Evolutionary conservation across 768 basidiomycete species (phyloP), one percentile per base, ranked within the genome.

Genomic region (Mycena capillaripes): DNA sequence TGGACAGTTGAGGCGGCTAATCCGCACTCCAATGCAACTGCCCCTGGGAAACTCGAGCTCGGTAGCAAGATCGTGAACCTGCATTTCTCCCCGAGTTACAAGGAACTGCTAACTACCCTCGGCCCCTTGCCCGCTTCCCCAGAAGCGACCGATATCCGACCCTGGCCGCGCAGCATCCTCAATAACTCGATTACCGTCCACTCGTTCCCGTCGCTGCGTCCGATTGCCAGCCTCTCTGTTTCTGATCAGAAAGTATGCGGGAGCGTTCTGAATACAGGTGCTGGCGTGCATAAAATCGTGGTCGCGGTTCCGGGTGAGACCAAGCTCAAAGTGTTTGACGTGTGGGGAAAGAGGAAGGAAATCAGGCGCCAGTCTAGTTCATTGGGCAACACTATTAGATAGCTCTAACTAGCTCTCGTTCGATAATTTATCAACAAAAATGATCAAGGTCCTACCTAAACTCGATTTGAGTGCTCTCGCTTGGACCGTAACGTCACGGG

Each of bases 51-150:
- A 63, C 73, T 89, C n/a, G 87, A 89, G 44, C 81, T 86, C 21
- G 85, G 84, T 29, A 88, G 91, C 12, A 89, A 90, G 69, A 89
- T 96, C 62, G 92, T 92, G 8, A 90, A 91, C 8, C 80, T 95
- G 14, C 86, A 92, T 63, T 95, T 91, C 79, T 94, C 95, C 19
- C 89, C 91, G 5, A 92, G 95, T 72, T 91, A 91, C 77, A 95
- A 95, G 74, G 96, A 97, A 77, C 81, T 98, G 40, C 81, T 97
- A n/a, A 94, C 90, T 50, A 94, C 95, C 3, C 94, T 96, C 76
- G 95, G 82, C 67, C 79, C 79, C 59, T 10, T 71, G 73, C 17
- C 68, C 74, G 77, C 71, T 69, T 53, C 56, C 73, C n/a, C 67
- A 2, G 70, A 58, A 12, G 40, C 23, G 38, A 30, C 55, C n/a